phyloP scores from a whole-genome alignment of 768 basidiomycete genomes.

The Cystobasidium ongulense region DNA sequence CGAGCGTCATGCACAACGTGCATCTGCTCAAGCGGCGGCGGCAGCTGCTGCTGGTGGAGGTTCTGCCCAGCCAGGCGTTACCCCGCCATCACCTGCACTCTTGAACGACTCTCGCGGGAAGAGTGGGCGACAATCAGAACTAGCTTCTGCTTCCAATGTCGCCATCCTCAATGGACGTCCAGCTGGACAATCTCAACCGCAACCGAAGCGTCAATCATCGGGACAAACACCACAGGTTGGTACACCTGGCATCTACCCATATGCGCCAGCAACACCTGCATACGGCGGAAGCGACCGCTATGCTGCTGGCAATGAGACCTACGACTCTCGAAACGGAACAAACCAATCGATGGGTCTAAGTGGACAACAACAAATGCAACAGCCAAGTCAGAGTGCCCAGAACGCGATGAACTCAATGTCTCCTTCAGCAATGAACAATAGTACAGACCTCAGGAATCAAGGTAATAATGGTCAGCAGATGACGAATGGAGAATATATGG shows the following conservation, averaged over 20 bases:
- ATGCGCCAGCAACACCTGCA: conserved; percentile 14
- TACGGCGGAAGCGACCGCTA: conserved; percentile 10
- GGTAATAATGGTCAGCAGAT: conserved; percentile 23
- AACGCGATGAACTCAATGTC: conserved; percentile 22
- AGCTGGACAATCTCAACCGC: conserved; percentile 53
- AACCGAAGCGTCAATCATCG: conserved; percentile 38
- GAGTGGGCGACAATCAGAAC: conserved; percentile 54
- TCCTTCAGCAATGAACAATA: background rate
- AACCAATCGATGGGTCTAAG: background rate
- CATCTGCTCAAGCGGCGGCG: conserved; percentile 34
- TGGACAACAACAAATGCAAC: background rate
- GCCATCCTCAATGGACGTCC: conserved; percentile 53
- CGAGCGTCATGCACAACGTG: conserved; percentile 40
- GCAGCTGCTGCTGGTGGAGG: conserved; percentile 38
- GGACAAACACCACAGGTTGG: conserved; percentile 20
- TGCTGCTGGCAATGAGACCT: background rate
- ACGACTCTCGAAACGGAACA: conserved; percentile 1
- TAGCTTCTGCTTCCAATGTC: conserved; percentile 50
- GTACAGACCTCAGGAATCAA: background rate
- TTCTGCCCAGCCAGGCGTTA: conserved; percentile 22
- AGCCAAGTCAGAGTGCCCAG: background rate
- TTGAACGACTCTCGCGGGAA: conserved; percentile 63
- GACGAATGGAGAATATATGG: conserved; percentile 33
- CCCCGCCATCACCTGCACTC: conserved; percentile 68
- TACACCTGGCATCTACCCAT: conserved; percentile 35